Evolutionary conservation across 2,329 filamentous ascomycete genomes (phyloP), one percentile per base, ranked within the genome.

Genomic region (Aquanectria penicillioides): DNA sequence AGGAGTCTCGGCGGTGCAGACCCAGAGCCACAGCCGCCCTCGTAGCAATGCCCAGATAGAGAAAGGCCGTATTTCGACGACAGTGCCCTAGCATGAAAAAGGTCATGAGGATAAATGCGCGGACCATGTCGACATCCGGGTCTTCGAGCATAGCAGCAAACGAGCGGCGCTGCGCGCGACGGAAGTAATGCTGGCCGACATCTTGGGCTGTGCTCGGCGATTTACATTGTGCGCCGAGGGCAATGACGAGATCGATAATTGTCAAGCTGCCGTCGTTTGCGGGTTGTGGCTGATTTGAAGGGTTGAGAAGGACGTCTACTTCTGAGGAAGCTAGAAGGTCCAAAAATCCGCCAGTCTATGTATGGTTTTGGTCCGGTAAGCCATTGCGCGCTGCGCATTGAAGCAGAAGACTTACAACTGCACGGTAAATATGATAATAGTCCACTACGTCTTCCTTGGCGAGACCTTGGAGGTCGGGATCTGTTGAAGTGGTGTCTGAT

Each of bases 11-110:
- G 6, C 66, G 73, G 48, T 88, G 84, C 6, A 88, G 66, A 0
- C 86, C 86, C 0, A 89, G 66, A 0, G 84, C 83, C 4, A 83
- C 81, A 0, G 86, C 85, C 1, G 85, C 83, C 50, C 84, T 81
- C 0, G 82, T 78, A 2, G 86, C 86, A 8, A 88, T 81, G 0
- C 86, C 86, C 3, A 89, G 70, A 53, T 88, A 88, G 83, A 89
- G 87, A 50, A 86, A 89, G 0, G 86, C 86, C 0, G 85, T 80
- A 77, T 93, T 88, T 63, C 87, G 89, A 62, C 84, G 77, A 60
- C 85, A 79, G 34, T 76, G 69, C 28, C 85, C 86, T 28, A 90
- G 84, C 77, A 92, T 89, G 81, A 89, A 92, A 13, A 89, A 89
- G 7, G 86, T 91, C 76, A 93, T 91, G 74, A 92, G 64, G 3